These are phyloP conservation scores for Trichosporon ovoides DNA, from an alignment of 1,284 basidiomycete genomes.

Conservation along the genomic window DNA sequence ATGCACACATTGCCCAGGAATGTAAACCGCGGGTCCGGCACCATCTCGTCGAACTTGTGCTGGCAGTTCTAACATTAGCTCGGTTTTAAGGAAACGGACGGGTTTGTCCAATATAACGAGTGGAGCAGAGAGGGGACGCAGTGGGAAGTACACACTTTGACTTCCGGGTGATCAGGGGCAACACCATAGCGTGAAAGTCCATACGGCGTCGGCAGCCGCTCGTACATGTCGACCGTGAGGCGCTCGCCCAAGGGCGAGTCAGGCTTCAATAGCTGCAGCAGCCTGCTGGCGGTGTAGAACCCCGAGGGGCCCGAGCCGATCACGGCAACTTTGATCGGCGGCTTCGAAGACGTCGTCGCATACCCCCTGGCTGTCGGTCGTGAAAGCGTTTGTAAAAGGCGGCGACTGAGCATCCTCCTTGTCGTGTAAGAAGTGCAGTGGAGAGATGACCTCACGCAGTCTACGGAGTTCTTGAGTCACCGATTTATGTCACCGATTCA, in stretches of 20 bases:
- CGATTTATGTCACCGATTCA: not conserved
- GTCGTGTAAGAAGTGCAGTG: not conserved
- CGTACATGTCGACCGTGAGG: conserved; percentile 78
- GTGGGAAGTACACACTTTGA: conserved; percentile 64
- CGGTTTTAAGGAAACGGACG: no score
- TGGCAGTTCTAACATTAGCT: conserved; percentile 73
- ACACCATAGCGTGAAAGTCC: conserved; percentile 95
- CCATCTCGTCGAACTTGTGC: conserved; percentile 79
- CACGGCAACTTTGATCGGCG: conserved; percentile 46
- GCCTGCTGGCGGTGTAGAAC: conserved; percentile 84
- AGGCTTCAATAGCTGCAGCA: conserved; percentile 61
- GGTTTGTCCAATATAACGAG: no score
- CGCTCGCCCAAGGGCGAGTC: conserved; percentile 46
- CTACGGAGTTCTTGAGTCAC: not conserved
- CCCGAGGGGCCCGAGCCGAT: conserved; percentile 76
- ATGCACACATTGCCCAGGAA: conserved; percentile 93
- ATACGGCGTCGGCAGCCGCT: conserved; percentile 88
- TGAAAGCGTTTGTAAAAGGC: not conserved
- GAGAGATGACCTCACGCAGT: not conserved
- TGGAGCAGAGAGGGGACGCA: not conserved
- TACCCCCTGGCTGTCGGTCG: not conserved
- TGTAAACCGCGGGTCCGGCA: conserved; percentile 66
- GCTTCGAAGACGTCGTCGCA: not conserved
- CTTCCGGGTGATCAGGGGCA: conserved; percentile 97
- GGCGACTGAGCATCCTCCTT: not conserved